Percentiles rank a stretch among this genome's conserved stretches.
These are phyloP conservation scores for Pneumocystis jirovecii DNA, from an alignment of 1,139 yeast genomes.

Conservation along the genomic window DNA sequence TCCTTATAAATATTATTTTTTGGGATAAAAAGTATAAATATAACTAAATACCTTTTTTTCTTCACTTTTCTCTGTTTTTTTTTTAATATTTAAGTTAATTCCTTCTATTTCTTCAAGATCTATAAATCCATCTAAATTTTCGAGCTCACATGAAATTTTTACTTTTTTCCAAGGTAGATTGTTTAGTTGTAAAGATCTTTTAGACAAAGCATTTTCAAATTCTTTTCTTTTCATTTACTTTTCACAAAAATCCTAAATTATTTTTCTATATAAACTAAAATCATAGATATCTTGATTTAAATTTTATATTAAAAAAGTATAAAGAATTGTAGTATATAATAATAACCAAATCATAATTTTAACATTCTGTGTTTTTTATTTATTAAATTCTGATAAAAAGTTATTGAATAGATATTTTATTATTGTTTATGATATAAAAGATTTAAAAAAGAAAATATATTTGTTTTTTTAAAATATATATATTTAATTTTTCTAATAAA, in stretches of 20 bases:
- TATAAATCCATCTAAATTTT: constrained; percentile 76
- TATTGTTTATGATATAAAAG: too few species aligned
- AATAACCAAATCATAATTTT: background rate
- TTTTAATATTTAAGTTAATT: constrained; percentile 50
- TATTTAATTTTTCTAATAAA: too few species aligned
- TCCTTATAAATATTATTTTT: constrained; percentile 16
- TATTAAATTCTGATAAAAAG: background rate
- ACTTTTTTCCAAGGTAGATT: constrained; percentile 58
- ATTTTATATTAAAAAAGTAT: background rate
- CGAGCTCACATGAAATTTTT: constrained; percentile 67
- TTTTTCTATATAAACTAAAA: background rate
- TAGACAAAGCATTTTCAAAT: background rate
- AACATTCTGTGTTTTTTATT: background rate
- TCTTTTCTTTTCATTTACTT: background rate
- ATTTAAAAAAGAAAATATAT: too few species aligned
- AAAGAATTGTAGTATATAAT: background rate
- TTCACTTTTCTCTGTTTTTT: constrained; percentile 3
- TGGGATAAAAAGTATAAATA: constrained; percentile 26
- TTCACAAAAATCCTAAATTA: background rate
- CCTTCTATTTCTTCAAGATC: constrained; percentile 93
- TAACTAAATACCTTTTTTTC: constrained; percentile 17
- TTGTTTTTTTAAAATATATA: too few species aligned
- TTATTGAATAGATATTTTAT: too few species aligned
- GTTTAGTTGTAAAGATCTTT: constrained; percentile 9
- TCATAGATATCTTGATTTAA: background rate